These are phyloP conservation scores for Fusarium drepaniforme DNA, from an alignment of 2,329 filamentous ascomycete species.

Conservation along the genomic window DNA sequence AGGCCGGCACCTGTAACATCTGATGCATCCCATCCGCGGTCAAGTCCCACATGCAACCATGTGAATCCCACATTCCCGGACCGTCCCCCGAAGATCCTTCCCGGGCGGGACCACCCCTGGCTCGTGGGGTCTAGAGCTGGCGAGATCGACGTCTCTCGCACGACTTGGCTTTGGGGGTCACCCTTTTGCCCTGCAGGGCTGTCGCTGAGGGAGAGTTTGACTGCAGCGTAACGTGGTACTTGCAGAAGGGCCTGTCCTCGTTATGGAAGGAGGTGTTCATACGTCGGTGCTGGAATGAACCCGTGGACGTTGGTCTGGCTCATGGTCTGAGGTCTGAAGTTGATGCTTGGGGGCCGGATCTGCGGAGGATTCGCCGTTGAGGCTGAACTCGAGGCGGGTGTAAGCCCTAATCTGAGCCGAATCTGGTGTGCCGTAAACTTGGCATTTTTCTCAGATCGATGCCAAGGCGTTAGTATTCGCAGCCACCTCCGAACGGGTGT, in stretches of 20 bases:
- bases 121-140: slow-evolving; percentile 37
- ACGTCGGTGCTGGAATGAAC: slow-evolving; percentile 18
- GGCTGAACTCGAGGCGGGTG: slow-evolving; percentile 48
- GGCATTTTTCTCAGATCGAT: slow-evolving; percentile 56
- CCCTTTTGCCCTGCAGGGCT: neutral
- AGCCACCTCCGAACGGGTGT: neutral
- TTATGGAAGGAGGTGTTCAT: slow-evolving; percentile 56
- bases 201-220: slow-evolving; percentile 14
- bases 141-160: slow-evolving; percentile 43
- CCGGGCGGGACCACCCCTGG: slow-evolving; percentile 36
- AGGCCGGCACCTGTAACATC: slow-evolving; percentile 16
- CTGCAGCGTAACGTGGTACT: slow-evolving; percentile 39
- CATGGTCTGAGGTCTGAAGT: slow-evolving; percentile 59
- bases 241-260: slow-evolving; percentile 40
- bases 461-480: slow-evolving; percentile 45
- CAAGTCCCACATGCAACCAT: slow-evolving; percentile 4
- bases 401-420: slow-evolving; percentile 38
- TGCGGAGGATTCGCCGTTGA: slow-evolving; percentile 53
- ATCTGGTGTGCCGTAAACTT: slow-evolving; percentile 26
- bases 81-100: slow-evolving; percentile 43
- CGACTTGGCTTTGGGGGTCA: slow-evolving; percentile 37
- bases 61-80: slow-evolving; percentile 29
- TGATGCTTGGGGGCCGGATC: slow-evolving; percentile 58
- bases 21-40: slow-evolving; percentile 5
- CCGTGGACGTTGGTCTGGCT: slow-evolving; percentile 29